Base-by-base conservation (phyloP, 2,329 filamentous ascomycete genomes). In the Ascochyta rabiei region DNA sequence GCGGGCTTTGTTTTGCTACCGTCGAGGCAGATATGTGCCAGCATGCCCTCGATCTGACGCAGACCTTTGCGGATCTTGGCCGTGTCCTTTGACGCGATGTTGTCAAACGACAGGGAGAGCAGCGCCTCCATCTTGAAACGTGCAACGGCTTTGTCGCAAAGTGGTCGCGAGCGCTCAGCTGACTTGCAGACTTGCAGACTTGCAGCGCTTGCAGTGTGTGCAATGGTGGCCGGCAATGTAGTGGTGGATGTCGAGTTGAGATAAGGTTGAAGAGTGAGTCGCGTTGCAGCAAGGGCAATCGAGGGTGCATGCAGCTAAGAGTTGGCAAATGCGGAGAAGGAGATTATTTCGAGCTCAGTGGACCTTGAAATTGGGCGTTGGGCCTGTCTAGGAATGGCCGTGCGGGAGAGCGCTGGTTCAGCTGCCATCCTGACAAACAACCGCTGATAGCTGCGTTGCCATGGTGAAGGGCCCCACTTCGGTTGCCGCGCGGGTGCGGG, bases 1-100 rank as follows among this genome's bases (percentile, higher is more conserved):
- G 71, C 67, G 19, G 67, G 62, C 42, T 66, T 72, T 30, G 75
- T 62, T 44, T 69, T 72, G 39, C 61, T 58, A 44, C 68, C 70
- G 31, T 89, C 89, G 35, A 98, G 86, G 77, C 93, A 97, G 78
- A 98, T 96, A 77, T 96, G 93, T 19, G 93, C 93, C 45, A 98
- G 84, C 40, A 98, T 84, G 28, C 92, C 92, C 78, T 98, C 93
- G 61, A 98, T 91, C 79, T 97, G 93, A 64, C 91, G 89, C 63
- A 98, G 80, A 46, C 93, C 95, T 79, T 97, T 98, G 67, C 91
- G 89, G 72, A 98, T 90, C 79, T 96, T 96, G 74, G 84, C 82
- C 53, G 88, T 87, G 68, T 97, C 92, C 75, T 93, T 93, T 43
- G 93, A 97, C 57, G 93, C 96, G 62, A 97, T 88, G 77, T 96